Conservation (phyloP, 129 eudicot species). For the Arctium lappa region DNA sequence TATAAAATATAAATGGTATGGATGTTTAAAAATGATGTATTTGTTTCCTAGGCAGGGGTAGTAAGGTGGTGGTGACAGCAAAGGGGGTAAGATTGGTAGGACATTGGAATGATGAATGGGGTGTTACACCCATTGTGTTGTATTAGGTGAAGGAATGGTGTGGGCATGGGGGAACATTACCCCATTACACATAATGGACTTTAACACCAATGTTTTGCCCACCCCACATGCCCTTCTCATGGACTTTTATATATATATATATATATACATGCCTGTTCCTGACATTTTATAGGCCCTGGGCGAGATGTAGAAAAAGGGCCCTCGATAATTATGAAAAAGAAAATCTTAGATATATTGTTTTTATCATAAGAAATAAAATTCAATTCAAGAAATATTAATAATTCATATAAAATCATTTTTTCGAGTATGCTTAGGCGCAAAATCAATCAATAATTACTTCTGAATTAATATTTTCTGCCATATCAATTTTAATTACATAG, state of each 20-base stretch:
- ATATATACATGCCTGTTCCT: too few species aligned
- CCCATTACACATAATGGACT: constrained; percentile 30
- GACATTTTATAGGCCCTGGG: too few species aligned
- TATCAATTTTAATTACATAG: too few species aligned
- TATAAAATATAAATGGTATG: not conserved
- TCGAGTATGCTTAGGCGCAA: too few species aligned
- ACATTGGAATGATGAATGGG: constrained; percentile 25
- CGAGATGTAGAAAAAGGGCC: too few species aligned
- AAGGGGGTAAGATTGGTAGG: constrained; percentile 21
- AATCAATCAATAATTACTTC: too few species aligned
- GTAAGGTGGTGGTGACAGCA: constrained; percentile 32
- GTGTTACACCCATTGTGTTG: constrained; percentile 12
- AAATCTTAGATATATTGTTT: too few species aligned
- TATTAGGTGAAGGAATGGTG: constrained; percentile 33
- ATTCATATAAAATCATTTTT: too few species aligned
- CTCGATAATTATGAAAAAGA: too few species aligned
- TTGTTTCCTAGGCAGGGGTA: constrained; percentile 30
- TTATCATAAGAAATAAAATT: too few species aligned
- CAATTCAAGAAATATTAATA: too few species aligned
- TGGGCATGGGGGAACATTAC: constrained; percentile 35
- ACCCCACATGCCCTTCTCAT: constrained; percentile 26
- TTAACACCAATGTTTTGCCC: constrained; percentile 15
- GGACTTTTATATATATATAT: not conserved
- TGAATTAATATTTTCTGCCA: too few species aligned
- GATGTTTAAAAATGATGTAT: not conserved